These are phyloP conservation scores for Russula olivacea DNA, from an alignment of 768 basidiomycete genomes.

Conservation along the genomic window DNA sequence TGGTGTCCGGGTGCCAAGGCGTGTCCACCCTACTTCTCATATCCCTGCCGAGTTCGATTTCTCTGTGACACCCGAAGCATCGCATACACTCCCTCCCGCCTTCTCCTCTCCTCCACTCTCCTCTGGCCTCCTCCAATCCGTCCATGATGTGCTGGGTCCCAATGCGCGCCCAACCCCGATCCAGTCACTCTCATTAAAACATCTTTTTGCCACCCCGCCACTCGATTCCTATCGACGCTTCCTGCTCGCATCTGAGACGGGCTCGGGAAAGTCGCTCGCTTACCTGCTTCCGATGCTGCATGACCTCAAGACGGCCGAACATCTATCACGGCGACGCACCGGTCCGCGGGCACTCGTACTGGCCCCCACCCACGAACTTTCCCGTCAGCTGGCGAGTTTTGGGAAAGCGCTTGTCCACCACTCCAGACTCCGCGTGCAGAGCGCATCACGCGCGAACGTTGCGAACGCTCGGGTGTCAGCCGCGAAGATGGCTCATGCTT, in stretches of 20 bases:
- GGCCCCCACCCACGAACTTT: conserved; percentile 85
- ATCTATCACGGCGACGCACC: conserved; percentile 19
- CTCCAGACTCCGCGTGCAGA: conserved; percentile 69
- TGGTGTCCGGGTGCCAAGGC: not conserved
- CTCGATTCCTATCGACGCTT: conserved; percentile 43
- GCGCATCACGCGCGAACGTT: conserved; percentile 57
- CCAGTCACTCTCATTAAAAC: conserved; percentile 67
- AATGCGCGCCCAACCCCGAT: conserved; percentile 64
- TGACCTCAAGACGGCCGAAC: conserved; percentile 63
- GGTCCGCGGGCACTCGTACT: conserved; percentile 74
- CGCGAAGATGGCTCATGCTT: conserved; percentile 43
- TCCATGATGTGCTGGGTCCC: conserved; percentile 54
- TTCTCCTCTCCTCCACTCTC: conserved; percentile 70
- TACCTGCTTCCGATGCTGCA: conserved; percentile 84
- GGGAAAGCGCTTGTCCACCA: conserved; percentile 72
- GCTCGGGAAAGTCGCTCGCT: conserved; percentile 88
- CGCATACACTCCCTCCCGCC: conserved; percentile 31
- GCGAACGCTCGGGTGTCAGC: conserved; percentile 33
- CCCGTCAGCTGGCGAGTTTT: conserved; percentile 68
- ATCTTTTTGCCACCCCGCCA: conserved; percentile 41
- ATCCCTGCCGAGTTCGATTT: conserved; percentile 37
- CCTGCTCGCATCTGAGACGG: conserved; percentile 83
- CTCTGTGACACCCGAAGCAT: conserved; percentile 27
- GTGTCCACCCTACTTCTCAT: not conserved
- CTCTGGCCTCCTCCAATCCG: conserved; percentile 52